Base-by-base conservation (phyloP, 2,329 filamentous ascomycete genomes). In the Rosellinia necatrix region DNA sequence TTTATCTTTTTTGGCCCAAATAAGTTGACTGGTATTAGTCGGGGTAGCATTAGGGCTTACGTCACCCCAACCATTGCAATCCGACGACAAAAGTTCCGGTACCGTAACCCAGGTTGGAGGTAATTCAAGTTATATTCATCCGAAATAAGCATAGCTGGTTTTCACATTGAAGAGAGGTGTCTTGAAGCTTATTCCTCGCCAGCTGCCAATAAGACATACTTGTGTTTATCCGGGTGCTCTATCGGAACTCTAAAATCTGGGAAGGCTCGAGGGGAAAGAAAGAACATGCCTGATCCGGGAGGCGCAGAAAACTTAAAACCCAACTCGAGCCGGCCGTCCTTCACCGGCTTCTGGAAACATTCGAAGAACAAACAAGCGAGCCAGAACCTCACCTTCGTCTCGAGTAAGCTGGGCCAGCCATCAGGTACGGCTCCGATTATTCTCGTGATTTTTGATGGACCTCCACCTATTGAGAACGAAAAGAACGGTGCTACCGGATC, bases 311-410 rank as follows among this genome's bases (percentile, higher is more conserved):
- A 59, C 12, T 15, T 47, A 56, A 55, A 34, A 55, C 56, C 43
- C 27, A 44, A 42, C 17, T 19, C 24, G 9, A 32, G 22, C 12
- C 44, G 75, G 56, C 77, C 78, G 2, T 78, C 78, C n/a, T 81
- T 81, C 63, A 68, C 71, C n/a, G 64, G 71, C 8, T 81, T 76
- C 56, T 78, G 78, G 76, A 78, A 75, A 62, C 74, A 71, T 40
- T 74, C 71, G 15, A 79, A 77, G 64, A 70, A 77, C 44, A 68
- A 68, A 32, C 60, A 68, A 29, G 66, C 68, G 6, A 66, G 61
- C 37, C 70, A 66, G 53, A 68, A 63, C 50, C 67, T 75, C 52
- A 72, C 66, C 1, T 76, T 77, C 42, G 71, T 76, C 29, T 64
- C 68, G 37, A 71, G 67, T 34, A 65, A 65, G 19, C 64, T 59